phyloP scores from a whole-genome alignment of 768 basidiomycete genomes.

The Trametes punicea region DNA sequence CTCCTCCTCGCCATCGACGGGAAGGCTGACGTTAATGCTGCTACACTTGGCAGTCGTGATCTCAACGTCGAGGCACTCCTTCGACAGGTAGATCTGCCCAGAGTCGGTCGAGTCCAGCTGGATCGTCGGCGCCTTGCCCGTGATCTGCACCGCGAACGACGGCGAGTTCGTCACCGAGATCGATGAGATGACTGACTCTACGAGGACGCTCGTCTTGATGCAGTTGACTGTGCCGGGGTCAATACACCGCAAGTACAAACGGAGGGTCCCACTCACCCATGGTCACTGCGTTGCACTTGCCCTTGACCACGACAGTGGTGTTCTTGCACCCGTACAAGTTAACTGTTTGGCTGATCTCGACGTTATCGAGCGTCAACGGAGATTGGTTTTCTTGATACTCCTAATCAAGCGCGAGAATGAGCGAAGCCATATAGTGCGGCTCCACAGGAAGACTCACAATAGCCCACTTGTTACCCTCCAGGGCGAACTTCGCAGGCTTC shows the following conservation, averaged over 20 bases:
- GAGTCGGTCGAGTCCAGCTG: slow-evolving; percentile 94
- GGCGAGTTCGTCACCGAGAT: slow-evolving; percentile 88
- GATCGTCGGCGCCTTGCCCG: slow-evolving; percentile 85
- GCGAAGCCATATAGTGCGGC: neutral
- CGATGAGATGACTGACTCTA: slow-evolving; percentile 91
- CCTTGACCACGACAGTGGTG: slow-evolving; percentile 75
- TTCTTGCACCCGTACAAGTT: slow-evolving; percentile 92
- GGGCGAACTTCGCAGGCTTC: slow-evolving; percentile 84
- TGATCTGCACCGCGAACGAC: slow-evolving; percentile 90
- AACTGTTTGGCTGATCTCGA: slow-evolving; percentile 76
- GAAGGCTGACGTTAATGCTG: slow-evolving; percentile 85
- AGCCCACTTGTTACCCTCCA: slow-evolving; percentile 93
- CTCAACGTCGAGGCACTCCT: slow-evolving; percentile 73
- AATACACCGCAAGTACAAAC: neutral
- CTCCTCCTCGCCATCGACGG: slow-evolving; percentile 84
- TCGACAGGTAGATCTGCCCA: slow-evolving; percentile 91
- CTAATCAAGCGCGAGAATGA: slow-evolving; percentile 38
- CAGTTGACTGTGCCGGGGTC: slow-evolving; percentile 64
- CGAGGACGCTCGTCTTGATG: slow-evolving; percentile 79
- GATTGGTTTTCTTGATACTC: slow-evolving; percentile 89
- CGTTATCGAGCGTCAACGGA: slow-evolving; percentile 68
- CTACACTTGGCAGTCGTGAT: slow-evolving; percentile 95
- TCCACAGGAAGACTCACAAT: slow-evolving; percentile 53
- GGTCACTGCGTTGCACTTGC: slow-evolving; percentile 93
- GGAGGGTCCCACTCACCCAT: slow-evolving; percentile 52